Evolutionary conservation across 2,329 filamentous ascomycete species (phyloP).

Genomic region (Aureobasidium musti): DNA sequence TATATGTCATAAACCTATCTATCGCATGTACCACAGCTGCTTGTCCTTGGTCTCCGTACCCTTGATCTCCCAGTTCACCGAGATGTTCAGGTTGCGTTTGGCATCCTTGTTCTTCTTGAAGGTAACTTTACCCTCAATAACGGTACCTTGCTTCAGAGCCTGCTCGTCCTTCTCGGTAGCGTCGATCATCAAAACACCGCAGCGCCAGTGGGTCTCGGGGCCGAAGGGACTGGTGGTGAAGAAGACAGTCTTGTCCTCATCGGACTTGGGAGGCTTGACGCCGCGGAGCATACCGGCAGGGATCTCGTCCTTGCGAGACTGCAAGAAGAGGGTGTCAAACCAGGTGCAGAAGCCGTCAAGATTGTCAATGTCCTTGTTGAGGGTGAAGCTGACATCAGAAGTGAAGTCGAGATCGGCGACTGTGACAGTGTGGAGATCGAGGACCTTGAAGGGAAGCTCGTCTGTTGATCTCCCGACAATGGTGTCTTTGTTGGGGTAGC

Average conservation of each 20-base stretch:
- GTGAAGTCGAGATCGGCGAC: constrained; percentile 75
- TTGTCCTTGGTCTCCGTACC: constrained; percentile 35
- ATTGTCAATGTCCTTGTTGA: constrained; percentile 63
- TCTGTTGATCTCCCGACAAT: constrained; percentile 55
- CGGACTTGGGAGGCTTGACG: constrained; percentile 57
- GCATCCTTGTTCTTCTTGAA: constrained; percentile 40
- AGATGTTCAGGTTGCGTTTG: constrained; percentile 45
- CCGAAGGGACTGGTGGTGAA: constrained; percentile 84
- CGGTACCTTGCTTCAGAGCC: constrained; percentile 56
- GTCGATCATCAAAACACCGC: constrained; percentile 73
- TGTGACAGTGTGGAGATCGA: constrained; percentile 74
- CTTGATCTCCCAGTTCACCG: constrained; percentile 43
- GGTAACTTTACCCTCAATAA: constrained; percentile 57
- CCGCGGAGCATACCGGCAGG: constrained; percentile 47
- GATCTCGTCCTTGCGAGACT: constrained; percentile 54
- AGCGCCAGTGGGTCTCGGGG: constrained; percentile 86
- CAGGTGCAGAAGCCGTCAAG: constrained; percentile 89
- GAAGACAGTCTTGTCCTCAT: constrained; percentile 64
- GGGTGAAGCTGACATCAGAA: constrained; percentile 63
- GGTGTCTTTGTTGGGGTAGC: constrained; percentile 46
- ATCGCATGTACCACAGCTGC: constrained; percentile 40
- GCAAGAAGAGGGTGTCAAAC: constrained; percentile 92
- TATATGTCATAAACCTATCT: not conserved
- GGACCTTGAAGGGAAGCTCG: constrained; percentile 67
- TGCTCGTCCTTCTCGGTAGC: constrained; percentile 52